Conservation (phyloP, 768 basidiomycete species). For the Rhizopogon sp. region DNA sequence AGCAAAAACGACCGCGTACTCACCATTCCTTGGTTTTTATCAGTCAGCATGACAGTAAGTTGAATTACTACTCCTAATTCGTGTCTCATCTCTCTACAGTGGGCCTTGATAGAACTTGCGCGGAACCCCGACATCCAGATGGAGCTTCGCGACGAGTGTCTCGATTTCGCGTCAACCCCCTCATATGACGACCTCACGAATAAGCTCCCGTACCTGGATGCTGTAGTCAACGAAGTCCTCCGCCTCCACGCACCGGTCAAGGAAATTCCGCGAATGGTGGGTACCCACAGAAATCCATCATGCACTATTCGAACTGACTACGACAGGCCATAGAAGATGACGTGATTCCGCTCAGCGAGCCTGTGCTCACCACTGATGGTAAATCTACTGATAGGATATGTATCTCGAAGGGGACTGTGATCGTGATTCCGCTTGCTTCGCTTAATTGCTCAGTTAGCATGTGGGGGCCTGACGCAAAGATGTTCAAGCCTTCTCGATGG, state of each 20-base stretch:
- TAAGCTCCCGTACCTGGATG: constrained; percentile 37
- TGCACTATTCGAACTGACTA: neutral
- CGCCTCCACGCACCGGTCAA: constrained; percentile 31
- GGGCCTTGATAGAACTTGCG: constrained; percentile 28
- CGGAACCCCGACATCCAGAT: constrained; percentile 20
- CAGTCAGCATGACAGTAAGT: constrained; percentile 8
- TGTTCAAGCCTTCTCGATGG: constrained; percentile 43
- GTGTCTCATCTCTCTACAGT: constrained; percentile 16
- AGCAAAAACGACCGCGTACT: no score
- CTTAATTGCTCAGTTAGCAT: constrained; percentile 36
- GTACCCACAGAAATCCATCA: neutral
- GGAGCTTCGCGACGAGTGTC: constrained; percentile 24
- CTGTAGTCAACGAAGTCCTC: constrained; percentile 34
- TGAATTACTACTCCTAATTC: neutral
- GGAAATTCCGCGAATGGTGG: constrained; percentile 28
- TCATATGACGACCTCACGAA: constrained; percentile 34
- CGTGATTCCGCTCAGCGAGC: constrained; percentile 30
- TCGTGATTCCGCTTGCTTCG: constrained; percentile 33
- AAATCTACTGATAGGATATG: constrained; percentile 23
- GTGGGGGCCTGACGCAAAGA: constrained; percentile 42
- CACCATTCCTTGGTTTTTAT: neutral
- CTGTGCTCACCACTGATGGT: constrained; percentile 24
- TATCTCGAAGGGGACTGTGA: constrained; percentile 34
- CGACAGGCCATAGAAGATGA: constrained; percentile 34
- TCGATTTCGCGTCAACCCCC: constrained; percentile 22